phyloP scores from a whole-genome alignment of 306 rosid genomes.

The Sicyos edulis region DNA sequence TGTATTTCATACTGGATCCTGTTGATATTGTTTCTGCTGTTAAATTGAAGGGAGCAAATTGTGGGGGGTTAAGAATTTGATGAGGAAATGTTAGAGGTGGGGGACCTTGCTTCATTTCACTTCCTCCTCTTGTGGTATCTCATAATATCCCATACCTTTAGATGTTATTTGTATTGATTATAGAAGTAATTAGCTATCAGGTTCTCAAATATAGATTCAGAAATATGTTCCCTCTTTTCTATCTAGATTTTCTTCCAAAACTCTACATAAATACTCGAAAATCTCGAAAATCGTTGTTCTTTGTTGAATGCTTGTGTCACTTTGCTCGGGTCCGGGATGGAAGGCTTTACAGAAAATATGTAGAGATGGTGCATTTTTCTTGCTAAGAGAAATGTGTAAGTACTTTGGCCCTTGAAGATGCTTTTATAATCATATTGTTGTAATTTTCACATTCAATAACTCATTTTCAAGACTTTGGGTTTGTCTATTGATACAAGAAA shows the following conservation, averaged over 20 bases:
- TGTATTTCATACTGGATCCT: slow-evolving; percentile 16
- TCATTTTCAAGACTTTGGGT: not conserved
- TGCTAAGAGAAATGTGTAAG: not conserved
- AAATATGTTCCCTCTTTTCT: not conserved
- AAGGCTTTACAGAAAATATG: not conserved
- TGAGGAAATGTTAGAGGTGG: not conserved
- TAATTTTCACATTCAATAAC: too few species aligned
- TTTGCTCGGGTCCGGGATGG: not conserved
- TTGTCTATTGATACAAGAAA: not conserved
- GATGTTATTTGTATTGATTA: not conserved
- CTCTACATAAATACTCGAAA: not conserved
- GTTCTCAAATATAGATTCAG: not conserved
- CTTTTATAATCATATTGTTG: not conserved
- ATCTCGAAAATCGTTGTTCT: not conserved
- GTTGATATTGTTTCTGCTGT: slow-evolving; percentile 19
- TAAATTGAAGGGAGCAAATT: slow-evolving; percentile 14
- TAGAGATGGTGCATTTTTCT: not conserved
- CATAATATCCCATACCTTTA: slow-evolving; percentile 3
- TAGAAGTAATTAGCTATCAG: not conserved
- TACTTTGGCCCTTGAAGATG: not conserved
- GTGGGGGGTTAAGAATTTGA: not conserved
- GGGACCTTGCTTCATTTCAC: not conserved
- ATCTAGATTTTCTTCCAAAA: too few species aligned
- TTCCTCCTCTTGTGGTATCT: not conserved
- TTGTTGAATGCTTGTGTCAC: not conserved